phyloP scores from a whole-genome alignment of 768 basidiomycete species.

The Rhodosporidiobolus sp. region DNA sequence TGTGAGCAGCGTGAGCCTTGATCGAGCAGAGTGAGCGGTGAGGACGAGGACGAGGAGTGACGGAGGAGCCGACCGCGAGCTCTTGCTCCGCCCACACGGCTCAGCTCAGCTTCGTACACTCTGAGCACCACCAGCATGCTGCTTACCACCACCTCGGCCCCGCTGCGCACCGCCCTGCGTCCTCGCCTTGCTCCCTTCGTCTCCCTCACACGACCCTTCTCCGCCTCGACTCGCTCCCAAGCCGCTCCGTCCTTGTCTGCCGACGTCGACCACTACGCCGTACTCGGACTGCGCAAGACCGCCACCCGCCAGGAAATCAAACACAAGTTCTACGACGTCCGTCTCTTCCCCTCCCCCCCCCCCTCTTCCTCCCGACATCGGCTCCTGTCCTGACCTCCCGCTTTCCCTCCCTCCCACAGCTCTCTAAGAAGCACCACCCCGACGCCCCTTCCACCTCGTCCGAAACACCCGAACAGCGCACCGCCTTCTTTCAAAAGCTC shows the following conservation, averaged over 20 bases:
- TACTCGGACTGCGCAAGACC: slow-evolving; percentile 4
- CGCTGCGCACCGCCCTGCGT: not conserved
- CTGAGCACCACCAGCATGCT: not conserved
- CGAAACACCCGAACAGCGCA: slow-evolving; percentile 31
- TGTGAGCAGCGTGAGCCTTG: too few relatives aligned
- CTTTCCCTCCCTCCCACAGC: slow-evolving; percentile 6
- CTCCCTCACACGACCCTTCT: slow-evolving; percentile 1
- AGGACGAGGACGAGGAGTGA: too few relatives aligned
- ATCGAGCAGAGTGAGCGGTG: too few relatives aligned
- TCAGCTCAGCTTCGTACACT: too few relatives aligned
- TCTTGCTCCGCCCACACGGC: too few relatives aligned
- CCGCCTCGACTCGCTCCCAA: not conserved
- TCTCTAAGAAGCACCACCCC: slow-evolving; percentile 38
- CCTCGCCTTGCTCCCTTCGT: too few relatives aligned
- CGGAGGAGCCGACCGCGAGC: too few relatives aligned
- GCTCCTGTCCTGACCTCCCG: not conserved
- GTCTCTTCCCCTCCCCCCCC: not conserved
- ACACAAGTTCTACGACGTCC: slow-evolving; percentile 38
- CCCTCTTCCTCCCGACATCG: not conserved
- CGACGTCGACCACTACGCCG: slow-evolving; percentile 35
- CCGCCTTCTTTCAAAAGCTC: slow-evolving; percentile 27
- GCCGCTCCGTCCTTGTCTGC: slow-evolving; percentile 9
- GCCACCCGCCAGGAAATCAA: slow-evolving; percentile 32
- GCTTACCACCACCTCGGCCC: not conserved
- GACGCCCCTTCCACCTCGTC: slow-evolving; percentile 36